phyloP scores from a whole-genome alignment of 2,329 filamentous ascomycete species.

The Arthroderma uncinatum region DNA sequence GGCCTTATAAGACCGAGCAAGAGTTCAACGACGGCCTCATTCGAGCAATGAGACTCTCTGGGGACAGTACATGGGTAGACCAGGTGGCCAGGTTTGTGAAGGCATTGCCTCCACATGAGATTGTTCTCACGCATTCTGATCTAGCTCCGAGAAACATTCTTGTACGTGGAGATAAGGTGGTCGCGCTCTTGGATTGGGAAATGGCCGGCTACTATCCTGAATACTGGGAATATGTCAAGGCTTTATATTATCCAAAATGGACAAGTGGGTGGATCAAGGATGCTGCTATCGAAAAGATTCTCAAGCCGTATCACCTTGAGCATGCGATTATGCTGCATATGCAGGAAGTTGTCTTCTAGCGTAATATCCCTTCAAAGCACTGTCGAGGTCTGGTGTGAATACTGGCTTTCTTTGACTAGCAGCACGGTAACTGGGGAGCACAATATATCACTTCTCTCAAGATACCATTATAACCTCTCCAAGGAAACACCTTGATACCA shows the following conservation, averaged over 20 bases:
- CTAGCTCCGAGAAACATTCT: slow-evolving; percentile 21
- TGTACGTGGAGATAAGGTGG: slow-evolving; percentile 17
- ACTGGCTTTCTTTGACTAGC: no score
- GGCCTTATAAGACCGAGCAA: slow-evolving; percentile 14
- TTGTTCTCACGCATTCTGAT: slow-evolving; percentile 22
- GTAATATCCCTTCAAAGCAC: no score
- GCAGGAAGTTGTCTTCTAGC: slow-evolving; percentile 10
- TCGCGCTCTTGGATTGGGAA: slow-evolving; percentile 22
- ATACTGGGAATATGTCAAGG: slow-evolving; percentile 24
- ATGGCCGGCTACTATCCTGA: slow-evolving; percentile 21
- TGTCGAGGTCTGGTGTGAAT: no score
- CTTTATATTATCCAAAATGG: slow-evolving; percentile 15
- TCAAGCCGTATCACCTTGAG: slow-evolving; percentile 15
- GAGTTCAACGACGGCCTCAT: slow-evolving; percentile 15
- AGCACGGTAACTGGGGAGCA: no score
- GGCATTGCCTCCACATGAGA: slow-evolving; percentile 15
- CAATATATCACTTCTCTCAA: no score
- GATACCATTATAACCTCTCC: no score
- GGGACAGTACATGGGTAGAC: slow-evolving; percentile 12
- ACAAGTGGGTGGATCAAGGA: slow-evolving; percentile 16
- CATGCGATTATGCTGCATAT: slow-evolving; percentile 15
- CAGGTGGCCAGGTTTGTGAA: slow-evolving; percentile 11
- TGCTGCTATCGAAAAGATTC: slow-evolving; percentile 13
- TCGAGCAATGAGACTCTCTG: slow-evolving; percentile 11
- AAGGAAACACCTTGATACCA: no score